Evolutionary conservation across 1,284 basidiomycete genomes (phyloP).

Genomic region (Termitomyces sp.): DNA sequence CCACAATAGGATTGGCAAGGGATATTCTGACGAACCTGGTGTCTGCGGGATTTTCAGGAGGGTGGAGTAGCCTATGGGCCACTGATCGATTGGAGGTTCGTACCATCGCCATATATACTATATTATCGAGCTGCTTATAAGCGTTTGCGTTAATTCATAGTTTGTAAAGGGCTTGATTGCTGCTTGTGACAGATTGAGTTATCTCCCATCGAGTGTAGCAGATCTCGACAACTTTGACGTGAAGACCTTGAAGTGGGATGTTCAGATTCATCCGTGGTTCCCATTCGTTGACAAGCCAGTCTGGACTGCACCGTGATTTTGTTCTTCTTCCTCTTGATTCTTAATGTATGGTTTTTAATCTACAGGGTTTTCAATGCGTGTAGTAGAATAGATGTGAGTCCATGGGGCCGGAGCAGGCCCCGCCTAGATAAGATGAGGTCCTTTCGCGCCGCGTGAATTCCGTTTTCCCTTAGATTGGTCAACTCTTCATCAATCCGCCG

Average conservation of each 20-base stretch:
- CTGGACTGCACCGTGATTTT: background rate
- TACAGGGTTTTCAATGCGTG: background rate
- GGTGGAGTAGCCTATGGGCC: slow-evolving; percentile 33
- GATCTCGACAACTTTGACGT: slow-evolving; percentile 26
- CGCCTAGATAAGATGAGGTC: too few species aligned
- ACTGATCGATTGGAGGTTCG: slow-evolving; percentile 25
- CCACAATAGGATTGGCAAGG: slow-evolving; percentile 35
- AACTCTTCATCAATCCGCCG: too few species aligned
- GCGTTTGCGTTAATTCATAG: slow-evolving; percentile 15
- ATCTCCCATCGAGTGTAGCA: slow-evolving; percentile 24
- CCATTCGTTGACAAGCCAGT: slow-evolving; percentile 18
- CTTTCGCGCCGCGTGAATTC: too few species aligned
- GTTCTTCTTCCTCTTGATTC: background rate
- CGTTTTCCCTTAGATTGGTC: too few species aligned
- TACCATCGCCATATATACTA: background rate
- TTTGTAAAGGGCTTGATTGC: slow-evolving; percentile 22
- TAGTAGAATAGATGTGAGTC: background rate
- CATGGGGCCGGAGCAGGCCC: too few species aligned
- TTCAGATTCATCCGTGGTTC: slow-evolving; percentile 41
- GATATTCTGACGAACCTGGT: slow-evolving; percentile 30
- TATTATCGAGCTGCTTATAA: background rate
- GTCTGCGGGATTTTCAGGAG: slow-evolving; percentile 21
- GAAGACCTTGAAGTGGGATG: slow-evolving; percentile 35
- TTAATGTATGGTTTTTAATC: background rate
- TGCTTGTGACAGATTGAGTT: slow-evolving; percentile 25